phyloP scores from a whole-genome alignment of 106 monocot genomes.

The Xerophyta viscosa region DNA sequence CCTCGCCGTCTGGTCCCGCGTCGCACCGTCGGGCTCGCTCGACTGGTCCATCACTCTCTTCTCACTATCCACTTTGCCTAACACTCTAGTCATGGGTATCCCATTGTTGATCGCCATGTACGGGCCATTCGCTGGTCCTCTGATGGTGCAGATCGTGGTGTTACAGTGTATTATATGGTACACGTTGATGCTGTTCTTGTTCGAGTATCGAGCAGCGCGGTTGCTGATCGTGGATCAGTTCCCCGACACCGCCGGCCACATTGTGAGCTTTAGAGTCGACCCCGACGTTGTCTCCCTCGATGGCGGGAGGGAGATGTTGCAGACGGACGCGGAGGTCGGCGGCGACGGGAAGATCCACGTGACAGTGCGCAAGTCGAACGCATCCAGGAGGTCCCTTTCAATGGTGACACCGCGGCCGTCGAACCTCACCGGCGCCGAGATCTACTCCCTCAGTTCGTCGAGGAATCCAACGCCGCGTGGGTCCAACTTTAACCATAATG shows the following conservation, averaged over 20 bases:
- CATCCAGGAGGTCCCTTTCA: slow-evolving; percentile 36
- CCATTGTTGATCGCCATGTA: slow-evolving; percentile 67
- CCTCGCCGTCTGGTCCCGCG: slow-evolving; percentile 33
- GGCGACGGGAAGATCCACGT: slow-evolving; percentile 65
- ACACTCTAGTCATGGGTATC: slow-evolving; percentile 72
- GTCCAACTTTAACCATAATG: slow-evolving; percentile 58
- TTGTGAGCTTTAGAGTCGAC: slow-evolving; percentile 51
- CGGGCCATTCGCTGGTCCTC: slow-evolving; percentile 40
- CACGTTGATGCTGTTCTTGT: slow-evolving; percentile 55
- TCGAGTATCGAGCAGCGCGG: slow-evolving; percentile 62
- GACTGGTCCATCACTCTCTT: slow-evolving; percentile 72
- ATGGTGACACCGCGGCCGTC: slow-evolving; percentile 52
- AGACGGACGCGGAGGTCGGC: slow-evolving; percentile 43
- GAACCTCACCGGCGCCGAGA: slow-evolving; percentile 64
- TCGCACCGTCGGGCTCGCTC: slow-evolving; percentile 13
- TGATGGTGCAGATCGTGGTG: no score
- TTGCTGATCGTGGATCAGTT: slow-evolving; percentile 67
- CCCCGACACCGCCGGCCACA: slow-evolving; percentile 51
- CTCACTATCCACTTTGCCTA: slow-evolving; percentile 62
- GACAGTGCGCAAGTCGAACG: slow-evolving; percentile 43
- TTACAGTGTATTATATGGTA: slow-evolving; percentile 77
- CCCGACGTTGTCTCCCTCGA: slow-evolving; percentile 55
- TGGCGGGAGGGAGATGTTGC: slow-evolving; percentile 30
- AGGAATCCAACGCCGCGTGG: slow-evolving; percentile 54
- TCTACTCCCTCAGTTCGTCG: slow-evolving; percentile 58